Percentiles rank a stretch among this genome's conserved stretches.
Evolutionary conservation across 768 basidiomycete genomes (phyloP).

Genomic region (Rhizopogon vesiculosus): DNA sequence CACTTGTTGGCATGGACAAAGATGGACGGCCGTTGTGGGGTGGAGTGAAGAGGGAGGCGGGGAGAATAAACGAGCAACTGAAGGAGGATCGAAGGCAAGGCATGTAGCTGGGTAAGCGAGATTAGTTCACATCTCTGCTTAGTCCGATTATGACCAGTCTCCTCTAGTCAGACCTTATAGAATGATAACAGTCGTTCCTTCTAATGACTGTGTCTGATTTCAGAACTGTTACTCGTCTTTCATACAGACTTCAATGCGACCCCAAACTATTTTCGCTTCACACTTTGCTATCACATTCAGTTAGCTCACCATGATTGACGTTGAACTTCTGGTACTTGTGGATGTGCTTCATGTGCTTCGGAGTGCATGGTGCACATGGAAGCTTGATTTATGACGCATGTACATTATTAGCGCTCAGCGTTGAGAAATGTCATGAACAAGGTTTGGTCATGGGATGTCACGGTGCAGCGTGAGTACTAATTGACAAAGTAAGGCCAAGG

Average conservation of each 20-base stretch:
- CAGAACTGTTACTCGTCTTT: background rate
- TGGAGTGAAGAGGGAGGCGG: constrained; percentile 24
- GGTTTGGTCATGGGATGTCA: no score
- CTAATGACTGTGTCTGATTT: no score
- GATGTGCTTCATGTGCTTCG: background rate
- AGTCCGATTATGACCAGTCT: background rate
- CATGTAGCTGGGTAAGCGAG: background rate
- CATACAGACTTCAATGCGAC: background rate
- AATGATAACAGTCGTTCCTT: no score
- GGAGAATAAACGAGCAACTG: constrained; percentile 14
- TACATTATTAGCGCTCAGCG: background rate
- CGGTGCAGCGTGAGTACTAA: background rate
- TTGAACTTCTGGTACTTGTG: background rate
- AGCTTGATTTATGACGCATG: no score
- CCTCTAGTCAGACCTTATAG: no score
- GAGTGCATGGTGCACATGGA: no score
- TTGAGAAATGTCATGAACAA: background rate
- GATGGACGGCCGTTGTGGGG: constrained; percentile 29
- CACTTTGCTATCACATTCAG: background rate
- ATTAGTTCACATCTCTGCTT: background rate
- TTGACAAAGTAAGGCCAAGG: background rate
- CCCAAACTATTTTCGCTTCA: background rate
- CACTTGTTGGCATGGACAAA: constrained; percentile 23
- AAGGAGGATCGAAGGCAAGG: constrained; percentile 8
- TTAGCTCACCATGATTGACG: background rate